Base-by-base conservation (phyloP, 1,284 basidiomycete genomes). In the Puccinia triticina region DNA sequence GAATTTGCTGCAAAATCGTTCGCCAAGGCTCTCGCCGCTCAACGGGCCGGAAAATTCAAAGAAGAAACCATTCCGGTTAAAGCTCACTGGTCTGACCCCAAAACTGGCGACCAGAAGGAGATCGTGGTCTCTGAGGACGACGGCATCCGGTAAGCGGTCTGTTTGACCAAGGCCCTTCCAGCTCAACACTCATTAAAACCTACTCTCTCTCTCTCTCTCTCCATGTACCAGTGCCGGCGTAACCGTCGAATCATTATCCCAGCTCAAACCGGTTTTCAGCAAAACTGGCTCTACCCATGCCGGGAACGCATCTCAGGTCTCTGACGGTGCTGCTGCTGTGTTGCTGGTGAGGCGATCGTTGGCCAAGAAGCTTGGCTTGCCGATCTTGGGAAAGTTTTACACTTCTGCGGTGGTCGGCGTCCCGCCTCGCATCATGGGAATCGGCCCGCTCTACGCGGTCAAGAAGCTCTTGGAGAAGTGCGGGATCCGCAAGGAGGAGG, bases 281-380 rank as follows among this genome's bases (percentile, higher is more conserved):
- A 93, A 94, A 88, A 91, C 92, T 59, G 97, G 97, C n/a, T 88
- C 90, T 26, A 98, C 97, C 1, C 95, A 97, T 86, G 97, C 96
- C 71, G 90, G 93, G 53, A 98, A 96, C 88, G 94, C 95, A 1
- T 95, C 93, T 34, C 96, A 98, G 87, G 92, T 99, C 71, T 95
- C 94, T n/a, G 97, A 99, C 86, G 96, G 96, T 83, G 96, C 96
- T 32, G 95, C 96, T 72, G 96, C 96, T 0, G 95, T 98, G 73
- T 88, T 99, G 80, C 92, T 98, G 82, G 90, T 94, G 50, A 91
- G 94, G 83, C 91, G 96, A 82, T 93, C 92, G 40, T 91, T 92
- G 53, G 96, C 96, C 26, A 92, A 93, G 88, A 93, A 92, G 86
- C 92, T 96, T 84, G 93, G 94, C 64, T 90, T 99, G 55, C 94